Base-by-base conservation (phyloP, 73 alveolate genomes). In the Effrenium voratum region DNA sequence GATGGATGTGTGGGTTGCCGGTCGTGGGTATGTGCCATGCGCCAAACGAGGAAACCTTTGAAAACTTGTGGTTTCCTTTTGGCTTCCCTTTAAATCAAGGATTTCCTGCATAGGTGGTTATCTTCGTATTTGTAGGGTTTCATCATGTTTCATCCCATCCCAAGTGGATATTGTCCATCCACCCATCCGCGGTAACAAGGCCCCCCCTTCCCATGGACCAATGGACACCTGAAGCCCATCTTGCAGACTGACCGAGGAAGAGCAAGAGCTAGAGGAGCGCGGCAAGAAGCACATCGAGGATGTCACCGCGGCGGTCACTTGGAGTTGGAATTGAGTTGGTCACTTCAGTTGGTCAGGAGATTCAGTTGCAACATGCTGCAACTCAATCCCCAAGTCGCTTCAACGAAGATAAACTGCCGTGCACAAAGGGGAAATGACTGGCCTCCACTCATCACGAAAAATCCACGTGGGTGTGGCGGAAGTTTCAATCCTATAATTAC, bases 231-330 rank as follows among this genome's bases (percentile, higher is more conserved):
- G 12, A 15, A 22, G 22, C 68, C 12, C 22, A 55, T 22, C 68
- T 55, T 12, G 68, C 83, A 34, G 22, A 26, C 50, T n/a, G 5
- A 3, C 59, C 30, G 10, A 88, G 96, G 96, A 88, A 38, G 38
- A 28, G 10, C 57, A 47, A 5, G 96, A 66, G 87, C 72, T 88
- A 50, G 96, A 88, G 28, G 87, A 88, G 52, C 96, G 87, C 8
- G 72, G 49, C 24, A 44, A 44, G 73, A 36, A 34, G 43, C 96
- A 88, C 41, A 41, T 88, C 55, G 86, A 77, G 55, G 60, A 88
- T 19, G 96, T 88, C 75, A 88, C 82, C 34, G 96, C 63, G 79
- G n/a, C 72, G 15, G 96, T 5, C 10, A 1, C 96, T 45, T 15
- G 83, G 68, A 60, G 30, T 19, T 12, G 26, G 63, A n/a, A n/a